These are phyloP conservation scores for Abelmoschus esculentus DNA, from an alignment of 345 rosid species.

Conservation along the genomic window DNA sequence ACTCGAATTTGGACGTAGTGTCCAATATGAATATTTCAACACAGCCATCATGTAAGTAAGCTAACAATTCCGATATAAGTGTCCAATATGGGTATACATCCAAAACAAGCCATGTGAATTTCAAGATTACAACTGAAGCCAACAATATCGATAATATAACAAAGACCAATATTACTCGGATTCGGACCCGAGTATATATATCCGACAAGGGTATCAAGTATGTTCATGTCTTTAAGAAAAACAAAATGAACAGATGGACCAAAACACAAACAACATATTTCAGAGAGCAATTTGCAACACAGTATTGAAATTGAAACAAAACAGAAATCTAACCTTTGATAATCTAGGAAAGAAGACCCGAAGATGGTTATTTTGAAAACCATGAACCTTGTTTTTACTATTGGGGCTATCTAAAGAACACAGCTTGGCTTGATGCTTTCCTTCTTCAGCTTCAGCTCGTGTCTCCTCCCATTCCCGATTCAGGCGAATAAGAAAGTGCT, in stretches of 20 bases:
- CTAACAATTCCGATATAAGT: no score
- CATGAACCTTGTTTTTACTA: slow-evolving; percentile 5
- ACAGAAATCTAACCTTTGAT: slow-evolving; percentile 39
- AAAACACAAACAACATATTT: not conserved
- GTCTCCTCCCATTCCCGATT: slow-evolving; percentile 58
- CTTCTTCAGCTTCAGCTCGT: slow-evolving; percentile 19
- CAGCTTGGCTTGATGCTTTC: not conserved
- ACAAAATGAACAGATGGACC: no score
- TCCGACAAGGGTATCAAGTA: not conserved
- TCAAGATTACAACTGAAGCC: no score
- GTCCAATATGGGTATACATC: no score
- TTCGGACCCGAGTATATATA: no score
- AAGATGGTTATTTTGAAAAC: slow-evolving; percentile 32
- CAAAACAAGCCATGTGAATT: no score
- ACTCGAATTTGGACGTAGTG: not conserved
- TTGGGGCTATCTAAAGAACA: slow-evolving; percentile 15
- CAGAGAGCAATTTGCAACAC: not conserved
- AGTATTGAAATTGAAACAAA: not conserved
- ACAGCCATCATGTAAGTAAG: no score
- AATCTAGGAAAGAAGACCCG: slow-evolving; percentile 63
- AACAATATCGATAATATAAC: no score
- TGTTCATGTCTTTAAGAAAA: not conserved
- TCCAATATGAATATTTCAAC: no score
- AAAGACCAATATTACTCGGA: no score
- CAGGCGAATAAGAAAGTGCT: slow-evolving; percentile 59